Evolutionary conservation across 345 rosid species (phyloP).

Genomic region (Dimocarpus longan): DNA sequence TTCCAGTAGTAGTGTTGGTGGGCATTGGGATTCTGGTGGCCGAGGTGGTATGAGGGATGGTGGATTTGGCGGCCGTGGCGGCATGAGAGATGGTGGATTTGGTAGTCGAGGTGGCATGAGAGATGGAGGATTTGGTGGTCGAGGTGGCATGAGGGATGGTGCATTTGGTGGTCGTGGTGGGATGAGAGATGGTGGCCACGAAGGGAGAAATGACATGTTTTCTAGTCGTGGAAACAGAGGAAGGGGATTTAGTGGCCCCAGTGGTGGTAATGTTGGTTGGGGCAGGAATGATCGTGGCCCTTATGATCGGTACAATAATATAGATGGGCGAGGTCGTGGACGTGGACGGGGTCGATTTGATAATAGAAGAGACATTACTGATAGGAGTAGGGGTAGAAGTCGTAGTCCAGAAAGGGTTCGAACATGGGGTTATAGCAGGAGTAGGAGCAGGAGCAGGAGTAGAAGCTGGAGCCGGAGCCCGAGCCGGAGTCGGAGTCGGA

Average conservation of each 20-base stretch:
- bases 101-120: slow-evolving; percentile 56
- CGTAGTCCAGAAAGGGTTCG: slow-evolving; percentile 74
- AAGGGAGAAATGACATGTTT: slow-evolving; percentile 52
- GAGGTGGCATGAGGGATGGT: slow-evolving; percentile 40
- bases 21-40: slow-evolving; percentile 73
- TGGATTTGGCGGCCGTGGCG: slow-evolving; percentile 47
- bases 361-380: slow-evolving; percentile 60
- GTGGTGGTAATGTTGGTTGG: slow-evolving; percentile 43
- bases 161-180: slow-evolving; percentile 49
- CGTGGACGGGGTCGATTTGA: slow-evolving; percentile 78
- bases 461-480: slow-evolving; percentile 39
- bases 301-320: slow-evolving; percentile 56
- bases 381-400: slow-evolving; percentile 61
- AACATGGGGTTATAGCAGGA: slow-evolving; percentile 53
- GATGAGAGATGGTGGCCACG: slow-evolving; percentile 50
- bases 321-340: slow-evolving; percentile 75
- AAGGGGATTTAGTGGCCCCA: slow-evolving; percentile 67
- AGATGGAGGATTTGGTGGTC: slow-evolving; percentile 45
- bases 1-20: slow-evolving; percentile 53
- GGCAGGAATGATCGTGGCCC: slow-evolving; percentile 60
- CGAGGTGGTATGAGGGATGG: slow-evolving; percentile 45
- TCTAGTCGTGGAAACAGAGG: slow-evolving; percentile 67
- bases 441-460: slow-evolving; percentile 52
- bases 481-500: slow-evolving; percentile 28
- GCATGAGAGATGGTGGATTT: slow-evolving; percentile 46